A percentile compares a stretch with the other conserved stretches of the same genome.
Evolutionary conservation across 129 eudicot species (phyloP).

Genomic region (Flaveria trinervia): DNA sequence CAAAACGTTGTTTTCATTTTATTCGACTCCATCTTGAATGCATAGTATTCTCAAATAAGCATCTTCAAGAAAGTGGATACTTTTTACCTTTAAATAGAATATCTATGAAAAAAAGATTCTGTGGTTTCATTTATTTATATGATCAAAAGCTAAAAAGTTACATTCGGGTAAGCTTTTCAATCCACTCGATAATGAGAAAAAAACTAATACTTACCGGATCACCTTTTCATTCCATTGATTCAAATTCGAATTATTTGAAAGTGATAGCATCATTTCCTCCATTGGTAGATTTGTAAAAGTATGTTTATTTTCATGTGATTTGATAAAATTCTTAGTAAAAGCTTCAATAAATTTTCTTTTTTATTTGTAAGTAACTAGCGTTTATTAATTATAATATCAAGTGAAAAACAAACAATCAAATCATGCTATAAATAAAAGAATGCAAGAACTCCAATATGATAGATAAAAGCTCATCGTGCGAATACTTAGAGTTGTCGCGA

Average conservation of each 20-base stretch:
- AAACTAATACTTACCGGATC: neutral
- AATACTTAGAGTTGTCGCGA: too few relatives aligned
- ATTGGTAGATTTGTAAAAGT: neutral
- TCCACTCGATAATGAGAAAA: neutral
- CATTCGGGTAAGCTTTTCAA: conserved; percentile 1
- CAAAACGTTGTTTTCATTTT: neutral
- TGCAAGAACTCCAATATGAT: too few relatives aligned
- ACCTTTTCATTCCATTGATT: neutral
- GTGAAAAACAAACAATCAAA: too few relatives aligned
- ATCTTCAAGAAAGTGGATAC: conserved; percentile 2
- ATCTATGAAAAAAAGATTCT: neutral
- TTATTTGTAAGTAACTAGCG: too few relatives aligned
- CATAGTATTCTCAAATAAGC: neutral
- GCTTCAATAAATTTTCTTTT: too few relatives aligned
- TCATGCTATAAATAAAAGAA: too few relatives aligned
- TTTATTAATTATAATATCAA: too few relatives aligned
- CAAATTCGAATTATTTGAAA: conserved; percentile 5
- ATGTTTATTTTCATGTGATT: too few relatives aligned
- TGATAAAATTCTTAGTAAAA: too few relatives aligned
- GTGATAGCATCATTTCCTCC: neutral
- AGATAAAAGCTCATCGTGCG: too few relatives aligned
- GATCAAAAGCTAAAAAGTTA: neutral
- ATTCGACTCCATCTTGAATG: neutral
- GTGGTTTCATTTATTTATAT: neutral
- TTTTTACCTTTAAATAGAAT: neutral